A percentile compares a stretch with the other conserved stretches of the same genome.
Evolutionary conservation across 495 filamentous ascomycete species (phyloP).

Genomic region (Penicillium macrosclerotiorum): DNA sequence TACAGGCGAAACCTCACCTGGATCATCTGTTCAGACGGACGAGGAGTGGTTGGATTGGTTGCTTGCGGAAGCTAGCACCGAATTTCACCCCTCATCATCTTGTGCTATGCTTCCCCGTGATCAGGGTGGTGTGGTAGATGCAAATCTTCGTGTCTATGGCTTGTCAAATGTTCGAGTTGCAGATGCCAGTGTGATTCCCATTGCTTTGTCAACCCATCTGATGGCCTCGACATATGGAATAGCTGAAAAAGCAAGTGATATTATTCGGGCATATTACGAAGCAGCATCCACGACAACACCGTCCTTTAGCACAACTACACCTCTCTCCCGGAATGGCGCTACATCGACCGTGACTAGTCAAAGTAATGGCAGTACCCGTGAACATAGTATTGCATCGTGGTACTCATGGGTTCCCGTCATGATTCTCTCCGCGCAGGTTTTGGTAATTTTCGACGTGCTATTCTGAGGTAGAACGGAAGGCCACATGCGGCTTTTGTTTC

Average conservation of each 20-base stretch:
- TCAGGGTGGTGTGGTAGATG: constrained; percentile 50
- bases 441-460: too few relatives aligned
- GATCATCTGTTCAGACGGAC: constrained; percentile 20
- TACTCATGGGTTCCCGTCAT: too few relatives aligned
- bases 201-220: constrained; percentile 48
- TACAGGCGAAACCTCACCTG: constrained; percentile 25
- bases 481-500: too few relatives aligned
- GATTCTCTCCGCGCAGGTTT: too few relatives aligned
- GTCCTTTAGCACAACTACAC: not conserved
- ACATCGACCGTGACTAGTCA: too few relatives aligned
- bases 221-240: constrained; percentile 51
- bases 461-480: too few relatives aligned
- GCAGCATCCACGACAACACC: not conserved
- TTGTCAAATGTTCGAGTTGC: constrained; percentile 51
- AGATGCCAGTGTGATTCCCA: constrained; percentile 45
- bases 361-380: too few relatives aligned
- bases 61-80: constrained; percentile 23
- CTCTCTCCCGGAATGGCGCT: too few relatives aligned
- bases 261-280: constrained; percentile 9
- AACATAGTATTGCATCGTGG: too few relatives aligned
- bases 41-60: constrained; percentile 28
- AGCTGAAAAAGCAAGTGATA: constrained; percentile 41
- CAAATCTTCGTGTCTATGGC: constrained; percentile 47
- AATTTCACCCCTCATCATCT: constrained; percentile 50
- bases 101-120: constrained; percentile 49